These are phyloP conservation scores for Venturia aucupariae DNA, from an alignment of 2,329 filamentous ascomycete genomes.

Conservation along the genomic window DNA sequence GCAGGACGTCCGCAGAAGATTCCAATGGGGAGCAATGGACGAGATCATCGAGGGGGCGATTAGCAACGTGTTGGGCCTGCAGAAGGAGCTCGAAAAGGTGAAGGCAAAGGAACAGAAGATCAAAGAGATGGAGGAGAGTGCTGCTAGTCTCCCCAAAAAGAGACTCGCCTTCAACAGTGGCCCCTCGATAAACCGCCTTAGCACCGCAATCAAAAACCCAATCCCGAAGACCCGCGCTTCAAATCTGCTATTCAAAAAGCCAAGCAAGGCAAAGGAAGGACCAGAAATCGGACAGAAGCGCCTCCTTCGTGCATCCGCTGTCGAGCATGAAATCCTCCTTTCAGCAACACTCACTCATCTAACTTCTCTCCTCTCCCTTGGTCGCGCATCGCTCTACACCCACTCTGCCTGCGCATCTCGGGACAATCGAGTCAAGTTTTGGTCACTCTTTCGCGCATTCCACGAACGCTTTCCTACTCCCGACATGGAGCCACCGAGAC, in stretches of 20 bases:
- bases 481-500: background rate
- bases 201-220: background rate
- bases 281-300: background rate
- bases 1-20: background rate
- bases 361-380: background rate
- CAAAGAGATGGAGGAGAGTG: background rate
- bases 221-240: background rate
- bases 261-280: background rate
- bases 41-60: background rate
- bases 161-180: background rate
- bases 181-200: background rate
- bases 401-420: background rate
- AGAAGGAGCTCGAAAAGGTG: background rate
- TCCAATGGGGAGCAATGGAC: slow-evolving; percentile 2
- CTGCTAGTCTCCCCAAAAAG: background rate
- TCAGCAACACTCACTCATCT: background rate
- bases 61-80: background rate
- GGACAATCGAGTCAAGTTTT: background rate
- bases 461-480: slow-evolving; percentile 1
- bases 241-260: background rate
- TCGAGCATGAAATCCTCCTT: background rate
- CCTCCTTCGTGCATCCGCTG: background rate
- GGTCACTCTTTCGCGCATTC: background rate
- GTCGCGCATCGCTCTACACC: background rate
- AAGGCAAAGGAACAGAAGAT: background rate